phyloP scores from a whole-genome alignment of 1,284 basidiomycete genomes.

The Hymenochaete sp. region DNA sequence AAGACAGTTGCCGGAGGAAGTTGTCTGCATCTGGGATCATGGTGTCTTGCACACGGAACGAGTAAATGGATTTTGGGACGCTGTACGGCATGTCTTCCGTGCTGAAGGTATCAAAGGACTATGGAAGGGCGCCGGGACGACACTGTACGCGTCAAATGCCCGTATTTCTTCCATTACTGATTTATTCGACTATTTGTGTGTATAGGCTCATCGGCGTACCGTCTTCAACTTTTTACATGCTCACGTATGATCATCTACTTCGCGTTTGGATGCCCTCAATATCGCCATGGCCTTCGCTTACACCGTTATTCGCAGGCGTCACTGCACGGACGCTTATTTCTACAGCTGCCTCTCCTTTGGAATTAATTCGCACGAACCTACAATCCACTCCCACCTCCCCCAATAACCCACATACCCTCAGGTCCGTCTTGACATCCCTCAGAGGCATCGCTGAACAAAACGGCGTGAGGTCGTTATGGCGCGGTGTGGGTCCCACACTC shows the following conservation, averaged over 20 bases:
- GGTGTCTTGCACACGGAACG: conserved; percentile 62
- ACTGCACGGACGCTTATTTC: conserved; percentile 77
- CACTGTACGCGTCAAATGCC: conserved; percentile 52
- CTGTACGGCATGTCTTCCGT: conserved; percentile 66
- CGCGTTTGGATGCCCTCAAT: conserved; percentile 50
- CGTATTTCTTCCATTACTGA: conserved; percentile 1
- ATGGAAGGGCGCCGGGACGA: conserved; percentile 87
- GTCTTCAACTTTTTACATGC: conserved; percentile 89
- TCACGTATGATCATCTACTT: conserved; percentile 89
- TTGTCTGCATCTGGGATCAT: conserved; percentile 71
- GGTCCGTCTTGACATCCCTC: conserved; percentile 58
- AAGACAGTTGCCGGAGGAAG: conserved; percentile 43
- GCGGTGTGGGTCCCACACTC: conserved; percentile 84
- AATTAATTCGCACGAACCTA: conserved; percentile 89
- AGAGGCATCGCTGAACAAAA: conserved; percentile 50
- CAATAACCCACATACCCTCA: conserved; percentile 62
- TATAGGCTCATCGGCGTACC: conserved; percentile 84
- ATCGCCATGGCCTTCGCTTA: conserved; percentile 45
- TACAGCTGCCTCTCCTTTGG: conserved; percentile 79
- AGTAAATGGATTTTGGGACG: conserved; percentile 75
- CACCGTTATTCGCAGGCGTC: conserved; percentile 79
- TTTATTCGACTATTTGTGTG: conserved; percentile 20
- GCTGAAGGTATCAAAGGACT: conserved; percentile 73
- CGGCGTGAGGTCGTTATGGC: conserved; percentile 74
- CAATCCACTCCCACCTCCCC: conserved; percentile 76